These are phyloP conservation scores for Apophysomyces ossiformis DNA, from an alignment of 371 early-diverging fungal genomes.

Conservation along the genomic window DNA sequence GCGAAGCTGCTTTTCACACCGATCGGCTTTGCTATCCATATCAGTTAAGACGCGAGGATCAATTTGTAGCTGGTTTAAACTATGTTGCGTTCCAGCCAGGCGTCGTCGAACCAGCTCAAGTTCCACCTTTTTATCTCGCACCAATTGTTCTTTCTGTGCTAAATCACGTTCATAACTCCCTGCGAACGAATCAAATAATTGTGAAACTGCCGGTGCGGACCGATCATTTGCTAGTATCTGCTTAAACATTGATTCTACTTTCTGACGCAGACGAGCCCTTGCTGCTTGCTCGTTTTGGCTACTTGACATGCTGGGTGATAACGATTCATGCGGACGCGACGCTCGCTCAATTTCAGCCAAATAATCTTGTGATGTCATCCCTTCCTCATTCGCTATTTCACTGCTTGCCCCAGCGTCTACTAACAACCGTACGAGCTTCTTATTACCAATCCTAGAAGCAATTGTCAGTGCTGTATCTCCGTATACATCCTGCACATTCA, in stretches of 20 bases:
- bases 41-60: conserved; percentile 16
- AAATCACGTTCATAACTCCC: conserved; percentile 42
- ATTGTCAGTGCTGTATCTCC: conserved; percentile 93
- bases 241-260: conserved; percentile 22
- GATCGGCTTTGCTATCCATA: conserved; percentile 12
- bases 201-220: conserved; percentile 29
- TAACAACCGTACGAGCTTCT: conserved; percentile 70
- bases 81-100: conserved; percentile 25
- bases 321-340: neutral
- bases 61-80: conserved; percentile 26
- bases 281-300: conserved; percentile 18
- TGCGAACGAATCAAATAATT: conserved; percentile 40
- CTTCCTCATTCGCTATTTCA: conserved; percentile 74
- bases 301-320: neutral
- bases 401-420: conserved; percentile 83
- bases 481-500: conserved; percentile 80
- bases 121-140: conserved; percentile 34
- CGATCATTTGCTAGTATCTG: conserved; percentile 18
- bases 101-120: conserved; percentile 28
- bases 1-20: conserved; percentile 17
- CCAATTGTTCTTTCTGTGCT: conserved; percentile 20
- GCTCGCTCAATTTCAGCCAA: conserved; percentile 19
- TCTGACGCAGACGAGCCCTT: conserved; percentile 21
- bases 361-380: conserved; percentile 67
- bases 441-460: conserved; percentile 78